Conservation (phyloP, 345 rosid species). For the Arabidopsis suecica region DNA sequence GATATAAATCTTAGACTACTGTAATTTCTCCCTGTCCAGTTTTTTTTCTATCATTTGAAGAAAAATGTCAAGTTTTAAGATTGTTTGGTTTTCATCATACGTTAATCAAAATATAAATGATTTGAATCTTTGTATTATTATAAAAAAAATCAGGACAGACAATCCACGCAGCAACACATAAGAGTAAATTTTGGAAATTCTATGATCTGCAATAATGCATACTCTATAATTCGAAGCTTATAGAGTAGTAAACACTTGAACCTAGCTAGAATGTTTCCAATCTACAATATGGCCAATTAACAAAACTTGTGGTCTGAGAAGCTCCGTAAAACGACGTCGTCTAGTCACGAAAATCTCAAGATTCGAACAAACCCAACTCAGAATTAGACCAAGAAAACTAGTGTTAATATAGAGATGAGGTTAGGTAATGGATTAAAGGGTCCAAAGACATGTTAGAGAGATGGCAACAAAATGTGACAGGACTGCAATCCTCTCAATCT, state of each 20-base stretch:
- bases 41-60: too few relatives aligned
- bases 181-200: neutral
- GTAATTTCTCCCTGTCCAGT: too few relatives aligned
- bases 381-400: slow-evolving; percentile 31
- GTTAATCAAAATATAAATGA: too few relatives aligned
- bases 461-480: slow-evolving; percentile 46
- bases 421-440: slow-evolving; percentile 45
- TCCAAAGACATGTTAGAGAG: slow-evolving; percentile 36
- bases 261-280: neutral
- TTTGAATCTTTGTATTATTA: neutral
- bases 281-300: neutral
- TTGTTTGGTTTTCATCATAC: neutral
- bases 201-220: neutral
- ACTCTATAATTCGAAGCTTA: neutral
- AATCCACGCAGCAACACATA: neutral
- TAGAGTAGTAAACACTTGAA: neutral
- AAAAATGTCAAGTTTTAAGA: neutral
- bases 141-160: neutral
- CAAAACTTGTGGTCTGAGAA: slow-evolving; percentile 10
- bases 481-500: slow-evolving; percentile 33
- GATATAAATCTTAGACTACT: too few relatives aligned
- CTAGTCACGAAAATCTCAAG: neutral
- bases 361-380: slow-evolving; percentile 42
- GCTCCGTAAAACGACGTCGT: slow-evolving; percentile 11
- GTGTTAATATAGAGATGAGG: slow-evolving; percentile 41